A percentile compares a stretch with the other conserved stretches of the same genome.
Conservation (phyloP, 192 early-diverging fungal genomes). For the Oehlia diaphana region DNA sequence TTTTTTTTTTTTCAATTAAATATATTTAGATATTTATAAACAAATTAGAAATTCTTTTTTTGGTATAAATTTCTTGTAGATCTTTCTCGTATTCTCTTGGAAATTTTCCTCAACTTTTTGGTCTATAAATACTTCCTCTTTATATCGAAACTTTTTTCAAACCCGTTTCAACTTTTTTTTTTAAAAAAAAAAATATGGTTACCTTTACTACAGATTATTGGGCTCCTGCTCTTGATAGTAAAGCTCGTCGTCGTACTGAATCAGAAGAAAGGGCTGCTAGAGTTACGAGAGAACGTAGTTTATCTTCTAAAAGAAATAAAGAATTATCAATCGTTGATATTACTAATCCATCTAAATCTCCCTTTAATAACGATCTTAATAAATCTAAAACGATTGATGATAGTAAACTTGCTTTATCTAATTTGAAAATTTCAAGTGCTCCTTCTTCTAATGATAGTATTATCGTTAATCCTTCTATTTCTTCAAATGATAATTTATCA, state of each 20-base stretch:
- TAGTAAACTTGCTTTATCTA: not conserved
- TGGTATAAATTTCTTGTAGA: too few species aligned
- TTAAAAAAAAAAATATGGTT: conserved; percentile 30
- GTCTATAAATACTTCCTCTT: too few species aligned
- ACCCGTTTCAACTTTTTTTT: not conserved
- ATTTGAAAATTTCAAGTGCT: not conserved
- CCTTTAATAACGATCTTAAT: not conserved
- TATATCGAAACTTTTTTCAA: too few species aligned
- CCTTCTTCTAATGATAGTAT: not conserved
- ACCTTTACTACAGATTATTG: conserved; percentile 52
- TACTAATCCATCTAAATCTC: not conserved
- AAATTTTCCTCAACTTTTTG: too few species aligned
- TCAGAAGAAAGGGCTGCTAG: not conserved
- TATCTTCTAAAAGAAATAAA: conserved; percentile 10
- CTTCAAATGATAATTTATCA: not conserved
- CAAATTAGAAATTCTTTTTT: too few species aligned
- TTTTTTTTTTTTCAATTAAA: too few species aligned
- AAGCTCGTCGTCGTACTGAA: conserved; percentile 39
- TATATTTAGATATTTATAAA: too few species aligned
- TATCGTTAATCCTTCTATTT: not conserved
- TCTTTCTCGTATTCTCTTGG: too few species aligned
- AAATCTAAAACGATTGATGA: not conserved
- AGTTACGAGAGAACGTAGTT: conserved; percentile 9
- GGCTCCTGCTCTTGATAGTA: conserved; percentile 47
- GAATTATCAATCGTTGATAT: not conserved